Percentiles rank a stretch among this genome's conserved stretches.
These are phyloP conservation scores for Hansenula lynferdii DNA, from an alignment of 1,139 yeast genomes.

Conservation along the genomic window DNA sequence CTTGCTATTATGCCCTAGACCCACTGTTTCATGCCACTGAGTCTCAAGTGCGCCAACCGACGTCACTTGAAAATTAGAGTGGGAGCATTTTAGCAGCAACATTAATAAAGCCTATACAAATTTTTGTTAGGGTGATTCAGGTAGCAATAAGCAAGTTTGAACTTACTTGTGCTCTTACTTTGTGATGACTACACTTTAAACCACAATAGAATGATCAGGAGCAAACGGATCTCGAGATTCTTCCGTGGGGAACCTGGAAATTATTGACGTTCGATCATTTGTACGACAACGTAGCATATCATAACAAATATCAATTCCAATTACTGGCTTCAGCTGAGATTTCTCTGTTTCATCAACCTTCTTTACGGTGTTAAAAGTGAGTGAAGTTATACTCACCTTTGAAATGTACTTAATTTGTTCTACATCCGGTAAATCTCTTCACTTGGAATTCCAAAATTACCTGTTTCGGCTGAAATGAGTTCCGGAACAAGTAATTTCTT, in stretches of 20 bases:
- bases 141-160: background rate
- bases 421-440: background rate
- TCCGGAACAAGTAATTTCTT: background rate
- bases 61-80: background rate
- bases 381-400: background rate
- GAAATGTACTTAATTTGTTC: slow-evolving; percentile 1
- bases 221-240: no score
- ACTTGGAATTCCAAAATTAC: slow-evolving; percentile 2
- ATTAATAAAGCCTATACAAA: background rate
- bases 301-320: no score
- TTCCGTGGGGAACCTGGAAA: no score
- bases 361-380: background rate
- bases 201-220: no score
- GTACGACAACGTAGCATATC: no score
- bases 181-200: no score
- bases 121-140: background rate
- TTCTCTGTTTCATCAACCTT: no score
- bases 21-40: no score
- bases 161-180: no score
- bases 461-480: background rate
- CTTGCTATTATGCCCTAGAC: no score
- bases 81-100: background rate
- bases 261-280: no score
- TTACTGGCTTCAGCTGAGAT: no score
- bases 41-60: background rate